Percentiles rank a stretch among this genome's conserved stretches.
Conservation (phyloP, 495 filamentous ascomycete genomes). For the Pseudevernia furfuracea region DNA sequence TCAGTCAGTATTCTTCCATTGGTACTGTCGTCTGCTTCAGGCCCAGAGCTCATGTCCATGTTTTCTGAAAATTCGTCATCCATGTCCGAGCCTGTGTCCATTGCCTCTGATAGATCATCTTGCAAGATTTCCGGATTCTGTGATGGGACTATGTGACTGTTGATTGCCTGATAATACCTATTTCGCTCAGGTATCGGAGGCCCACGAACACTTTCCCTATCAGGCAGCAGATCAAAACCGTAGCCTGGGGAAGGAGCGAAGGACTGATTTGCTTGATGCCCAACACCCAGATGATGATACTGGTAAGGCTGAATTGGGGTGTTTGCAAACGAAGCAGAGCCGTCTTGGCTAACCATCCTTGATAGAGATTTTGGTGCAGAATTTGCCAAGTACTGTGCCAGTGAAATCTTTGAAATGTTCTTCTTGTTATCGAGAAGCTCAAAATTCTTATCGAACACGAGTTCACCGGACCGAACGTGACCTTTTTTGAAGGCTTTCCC, state of each 20-base stretch:
- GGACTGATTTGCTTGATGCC: background rate
- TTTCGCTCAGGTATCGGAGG: background rate
- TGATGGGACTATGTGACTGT: background rate
- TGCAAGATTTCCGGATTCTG: slow-evolving; percentile 6
- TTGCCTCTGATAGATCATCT: slow-evolving; percentile 15
- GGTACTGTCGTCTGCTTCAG: slow-evolving; percentile 14
- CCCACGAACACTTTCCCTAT: slow-evolving; percentile 6
- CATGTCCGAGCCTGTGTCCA: slow-evolving; percentile 15
- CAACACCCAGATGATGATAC: slow-evolving; percentile 4
- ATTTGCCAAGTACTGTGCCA: slow-evolving; percentile 14
- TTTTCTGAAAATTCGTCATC: slow-evolving; percentile 21
- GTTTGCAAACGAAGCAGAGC: slow-evolving; percentile 7
- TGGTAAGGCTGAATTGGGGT: slow-evolving; percentile 1
- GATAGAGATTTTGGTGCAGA: slow-evolving; percentile 11
- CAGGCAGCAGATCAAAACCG: slow-evolving; percentile 11
- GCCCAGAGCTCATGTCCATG: slow-evolving; percentile 24
- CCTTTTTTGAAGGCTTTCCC: slow-evolving; percentile 17
- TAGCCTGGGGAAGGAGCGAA: slow-evolving; percentile 10
- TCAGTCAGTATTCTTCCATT: slow-evolving; percentile 4
- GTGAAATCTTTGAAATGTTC: slow-evolving; percentile 13
- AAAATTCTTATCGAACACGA: slow-evolving; percentile 17
- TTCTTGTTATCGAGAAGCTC: slow-evolving; percentile 18
- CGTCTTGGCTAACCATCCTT: slow-evolving; percentile 5
- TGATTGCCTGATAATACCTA: background rate
- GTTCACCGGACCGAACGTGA: slow-evolving; percentile 12